Base-by-base conservation (phyloP, 108 stramenopile species). In the Thalassiosira profunda region DNA sequence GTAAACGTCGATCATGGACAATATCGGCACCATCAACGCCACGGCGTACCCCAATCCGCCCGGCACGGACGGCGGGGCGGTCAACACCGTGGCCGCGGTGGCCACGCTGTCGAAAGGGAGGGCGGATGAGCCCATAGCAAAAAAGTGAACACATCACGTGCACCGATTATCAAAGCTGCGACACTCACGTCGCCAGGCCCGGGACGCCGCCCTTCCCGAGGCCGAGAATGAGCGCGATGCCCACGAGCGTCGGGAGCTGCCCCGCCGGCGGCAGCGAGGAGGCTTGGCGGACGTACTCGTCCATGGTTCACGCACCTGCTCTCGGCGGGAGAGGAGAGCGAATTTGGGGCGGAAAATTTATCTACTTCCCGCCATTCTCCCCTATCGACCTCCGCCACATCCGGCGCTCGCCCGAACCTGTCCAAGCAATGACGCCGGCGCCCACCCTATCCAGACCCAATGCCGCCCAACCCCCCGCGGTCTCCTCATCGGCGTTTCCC, bases 201-300 rank as follows among this genome's bases (percentile, higher is more conserved):
- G 83, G 83, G 9, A 84, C 80, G 21, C 83, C 83, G 5, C 83
- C 83, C 24, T 84, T 84, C 21, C 83, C 83, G 18, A 84, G 45
- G 31, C 83, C 83, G 12, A 84, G 30, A 28, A 84, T 20, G 7
- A 76, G 64, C 1, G 83, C 60, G 55, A 81, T 80, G 49, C 5
- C 24, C 41, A 81, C 51, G 2, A 84, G 56, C 9, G 80, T 47
- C 43, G 74, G 75, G 12, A 84, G 62, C 51, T 84, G 79, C 2
- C 70, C 70, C 12, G 43, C 1, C 14, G 61, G 61, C 12, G 61
- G 43, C 5, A 62, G 61, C 9, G 67, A 17, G 15, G 18, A 34
- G 47, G 68, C 74, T 24, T 70, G 31, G 15, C 44, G 9, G 31
- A 76, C 74, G 69, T 76, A 76, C 17, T 44, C 60, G 26, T 76